Conservation (phyloP, 371 early-diverging fungal genomes). For the Lichtheimia corymbifera region DNA sequence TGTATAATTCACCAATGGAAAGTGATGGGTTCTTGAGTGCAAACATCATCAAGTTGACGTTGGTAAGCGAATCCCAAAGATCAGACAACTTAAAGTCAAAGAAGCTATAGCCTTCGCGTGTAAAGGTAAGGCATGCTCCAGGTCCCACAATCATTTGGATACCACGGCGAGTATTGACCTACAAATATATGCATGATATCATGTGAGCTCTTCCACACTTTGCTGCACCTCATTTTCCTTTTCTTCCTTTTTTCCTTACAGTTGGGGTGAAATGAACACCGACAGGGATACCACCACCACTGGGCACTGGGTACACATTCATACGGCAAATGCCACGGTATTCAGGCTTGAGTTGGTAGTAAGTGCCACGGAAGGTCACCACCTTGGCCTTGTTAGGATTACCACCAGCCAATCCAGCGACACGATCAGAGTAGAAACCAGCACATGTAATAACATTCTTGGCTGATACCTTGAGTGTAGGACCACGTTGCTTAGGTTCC, state of each 20-base stretch:
- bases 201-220: too few relatives aligned
- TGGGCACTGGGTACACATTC: slow-evolving; percentile 56
- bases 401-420: slow-evolving; percentile 52
- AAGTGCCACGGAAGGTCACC: slow-evolving; percentile 52
- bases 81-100: slow-evolving; percentile 36
- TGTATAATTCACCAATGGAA: slow-evolving; percentile 49
- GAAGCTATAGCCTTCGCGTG: slow-evolving; percentile 40
- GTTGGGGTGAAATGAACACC: slow-evolving; percentile 55
- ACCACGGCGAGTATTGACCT: slow-evolving; percentile 45
- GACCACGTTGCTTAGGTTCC: slow-evolving; percentile 50
- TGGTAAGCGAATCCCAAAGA: slow-evolving; percentile 39
- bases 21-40: slow-evolving; percentile 48
- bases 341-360: slow-evolving; percentile 52
- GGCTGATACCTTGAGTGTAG: slow-evolving; percentile 43
- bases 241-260: slow-evolving; percentile 9
- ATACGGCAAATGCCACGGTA: slow-evolving; percentile 51
- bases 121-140: slow-evolving; percentile 51
- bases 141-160: slow-evolving; percentile 54
- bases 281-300: slow-evolving; percentile 53
- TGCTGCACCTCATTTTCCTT: not conserved
- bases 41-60: slow-evolving; percentile 44
- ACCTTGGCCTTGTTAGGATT: slow-evolving; percentile 39
- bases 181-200: not conserved
- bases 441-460: slow-evolving; percentile 56
- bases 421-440: slow-evolving; percentile 53